Base-by-base conservation (phyloP, 306 rosid species). In the Rubus idaeus region DNA sequence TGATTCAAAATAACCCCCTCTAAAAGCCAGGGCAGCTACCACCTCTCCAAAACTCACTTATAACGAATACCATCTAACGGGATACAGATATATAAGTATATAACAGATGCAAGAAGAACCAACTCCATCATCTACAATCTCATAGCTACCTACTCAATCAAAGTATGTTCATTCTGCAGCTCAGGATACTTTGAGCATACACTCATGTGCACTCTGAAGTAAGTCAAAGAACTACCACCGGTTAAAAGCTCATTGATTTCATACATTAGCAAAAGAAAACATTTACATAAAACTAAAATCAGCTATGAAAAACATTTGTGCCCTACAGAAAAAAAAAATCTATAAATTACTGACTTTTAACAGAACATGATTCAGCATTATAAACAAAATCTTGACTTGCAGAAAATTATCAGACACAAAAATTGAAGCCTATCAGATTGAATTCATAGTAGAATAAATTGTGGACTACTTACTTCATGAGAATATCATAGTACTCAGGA, bases 401-500 rank as follows among this genome's bases (percentile, higher is more conserved):
- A 42, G 26, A 2, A 61, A 61, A 23, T 77, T 49, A 40, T 42
- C 60, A 0, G 46, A 63, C 55, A 41, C 67, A 30, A 21, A 41
- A 44, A 16, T 51, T 8, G 49, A 70, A 62, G 14, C 46, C 1
- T 60, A 4, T 3, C 26, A 30, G 35, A 30, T 30, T 30, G 35
- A 30, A 30, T 30, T 30, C 35, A 30, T 1, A 30, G 1, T 30
- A 30, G 35, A 77, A 40, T 68, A 63, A 57, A 75, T 10, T 37
- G 62, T 46, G 35, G 42, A 30, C 3, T 17, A 83, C 92, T 88
- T 78, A 92, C 98, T 95, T 95, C 97, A 95, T 95, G 65, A 95
- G 88, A 55, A 92, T 95, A 83, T 95, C 97, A 76, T 95, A 89
- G 88, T 95, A 95, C 87, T 95, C 98, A n/a, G 98, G 88, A 87